Percentiles rank a stretch among this genome's conserved stretches.
These are phyloP conservation scores for Oryza glumipatula DNA, from an alignment of 176 grass and related monocot species.

Conservation along the genomic window DNA sequence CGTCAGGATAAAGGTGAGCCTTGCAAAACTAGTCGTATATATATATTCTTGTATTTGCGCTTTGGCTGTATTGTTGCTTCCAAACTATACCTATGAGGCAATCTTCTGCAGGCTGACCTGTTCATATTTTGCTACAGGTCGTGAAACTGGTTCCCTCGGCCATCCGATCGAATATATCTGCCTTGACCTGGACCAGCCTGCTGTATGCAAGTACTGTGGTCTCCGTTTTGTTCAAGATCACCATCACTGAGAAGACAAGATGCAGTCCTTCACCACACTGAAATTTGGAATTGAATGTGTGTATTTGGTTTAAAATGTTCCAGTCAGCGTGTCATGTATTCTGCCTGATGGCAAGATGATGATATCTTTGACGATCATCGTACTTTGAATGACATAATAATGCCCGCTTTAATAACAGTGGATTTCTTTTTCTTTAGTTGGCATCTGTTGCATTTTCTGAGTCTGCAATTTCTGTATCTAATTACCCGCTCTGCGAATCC, in stretches of 20 bases:
- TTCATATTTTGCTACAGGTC: slow-evolving; percentile 55
- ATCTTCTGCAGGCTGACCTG: slow-evolving; percentile 40
- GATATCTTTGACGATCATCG: slow-evolving; percentile 20
- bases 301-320: slow-evolving; percentile 40
- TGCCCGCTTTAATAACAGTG: slow-evolving; percentile 30
- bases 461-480: background rate
- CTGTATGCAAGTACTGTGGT: slow-evolving; percentile 98
- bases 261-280: slow-evolving; percentile 20
- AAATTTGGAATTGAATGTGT: slow-evolving; percentile 50
- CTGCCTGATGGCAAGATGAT: slow-evolving; percentile 30
- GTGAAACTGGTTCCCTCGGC: slow-evolving; percentile 63
- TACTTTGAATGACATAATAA: slow-evolving; percentile 42
- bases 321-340: slow-evolving; percentile 23
- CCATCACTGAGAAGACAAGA: slow-evolving; percentile 66
- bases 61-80: slow-evolving; percentile 10
- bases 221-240: slow-evolving; percentile 87
- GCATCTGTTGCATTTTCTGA: background rate
- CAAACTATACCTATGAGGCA: slow-evolving; percentile 1
- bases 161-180: slow-evolving; percentile 98
- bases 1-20: slow-evolving; percentile 45
- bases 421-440: slow-evolving; percentile 8
- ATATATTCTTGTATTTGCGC: background rate
- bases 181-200: slow-evolving; percentile 71
- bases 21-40: background rate
- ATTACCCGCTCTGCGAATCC: background rate